Base-by-base conservation (phyloP, 2,329 filamentous ascomycete species). In the Zasmidium citrigriseum region DNA sequence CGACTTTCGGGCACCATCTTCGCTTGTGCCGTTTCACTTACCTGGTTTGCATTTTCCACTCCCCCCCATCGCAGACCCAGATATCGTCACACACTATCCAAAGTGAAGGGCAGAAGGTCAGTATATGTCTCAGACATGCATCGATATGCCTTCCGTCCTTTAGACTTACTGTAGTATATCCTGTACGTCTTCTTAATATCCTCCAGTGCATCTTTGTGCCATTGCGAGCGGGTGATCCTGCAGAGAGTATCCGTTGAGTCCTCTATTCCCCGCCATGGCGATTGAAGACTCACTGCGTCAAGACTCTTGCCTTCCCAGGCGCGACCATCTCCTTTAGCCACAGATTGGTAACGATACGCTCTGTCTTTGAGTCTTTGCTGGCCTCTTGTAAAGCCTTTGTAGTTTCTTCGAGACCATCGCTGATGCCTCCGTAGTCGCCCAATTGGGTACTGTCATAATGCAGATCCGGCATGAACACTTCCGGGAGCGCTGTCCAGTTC, bases 1-100 rank as follows among this genome's bases (percentile, higher is more conserved):
- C n/a, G n/a, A n/a, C n/a, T n/a, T n/a, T n/a, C n/a, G n/a, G n/a
- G n/a, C n/a, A n/a, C n/a, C n/a, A n/a, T n/a, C n/a, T n/a, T n/a
- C n/a, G n/a, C n/a, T n/a, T n/a, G n/a, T n/a, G n/a, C n/a, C n/a
- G n/a, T n/a, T n/a, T n/a, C 34, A 62, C 62, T 14, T 58, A 49
- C 22, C 62, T 64, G 5, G 53, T 46, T n/a, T 60, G 47, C 57
- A 64, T 57, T 34, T 64, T 64, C 62, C 62, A 64, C 12, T 48
- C 56, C 10, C 49, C 38, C 10, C 57, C 57, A 27, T 63, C 45
- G n/a, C 56, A 49, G 11, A 64, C 59, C 62, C 59, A 64, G 23
- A 64, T 60, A 21, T 64, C 62, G n/a, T 64, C 59, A 18, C 62
- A 64, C 21, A 46, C n/a, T n/a, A n/a, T n/a, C n/a, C n/a, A n/a